Percentiles rank a stretch among this genome's conserved stretches.
These are phyloP conservation scores for Xylaria sp. DNA, from an alignment of 2,329 filamentous ascomycete genomes.

Conservation along the genomic window DNA sequence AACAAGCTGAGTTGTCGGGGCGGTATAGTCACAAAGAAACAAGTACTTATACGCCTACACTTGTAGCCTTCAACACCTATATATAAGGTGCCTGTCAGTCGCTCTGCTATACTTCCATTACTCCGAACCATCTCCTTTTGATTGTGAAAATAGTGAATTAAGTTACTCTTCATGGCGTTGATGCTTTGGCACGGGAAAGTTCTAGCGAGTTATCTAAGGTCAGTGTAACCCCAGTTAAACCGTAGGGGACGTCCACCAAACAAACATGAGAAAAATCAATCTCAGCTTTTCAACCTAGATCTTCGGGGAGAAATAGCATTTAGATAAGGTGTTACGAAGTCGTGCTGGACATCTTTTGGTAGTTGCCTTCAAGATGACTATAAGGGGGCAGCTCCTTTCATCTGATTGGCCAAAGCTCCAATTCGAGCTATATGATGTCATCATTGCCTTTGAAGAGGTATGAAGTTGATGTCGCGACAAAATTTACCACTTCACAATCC, in stretches of 20 bases:
- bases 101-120: too few relatives aligned
- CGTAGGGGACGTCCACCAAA: too few relatives aligned
- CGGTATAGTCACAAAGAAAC: too few relatives aligned
- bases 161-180: neutral
- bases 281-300: neutral
- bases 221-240: too few relatives aligned
- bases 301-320: neutral
- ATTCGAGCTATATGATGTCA: slow-evolving; percentile 29
- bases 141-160: too few relatives aligned
- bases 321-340: neutral
- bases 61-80: too few relatives aligned
- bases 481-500: slow-evolving; percentile 1
- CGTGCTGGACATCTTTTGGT: neutral
- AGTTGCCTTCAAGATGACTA: neutral
- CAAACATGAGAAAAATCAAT: too few relatives aligned
- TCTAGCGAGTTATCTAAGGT: neutral
- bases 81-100: too few relatives aligned
- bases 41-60: too few relatives aligned
- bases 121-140: too few relatives aligned
- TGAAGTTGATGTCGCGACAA: slow-evolving; percentile 15
- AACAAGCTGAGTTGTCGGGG: too few relatives aligned
- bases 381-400: slow-evolving; percentile 18
- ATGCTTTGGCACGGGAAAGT: neutral
- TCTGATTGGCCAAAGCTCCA: slow-evolving; percentile 28
- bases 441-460: slow-evolving; percentile 20